These are phyloP conservation scores for Pythium vanterpoolii DNA, from an alignment of 352 stramenopile genomes.

Conservation along the genomic window DNA sequence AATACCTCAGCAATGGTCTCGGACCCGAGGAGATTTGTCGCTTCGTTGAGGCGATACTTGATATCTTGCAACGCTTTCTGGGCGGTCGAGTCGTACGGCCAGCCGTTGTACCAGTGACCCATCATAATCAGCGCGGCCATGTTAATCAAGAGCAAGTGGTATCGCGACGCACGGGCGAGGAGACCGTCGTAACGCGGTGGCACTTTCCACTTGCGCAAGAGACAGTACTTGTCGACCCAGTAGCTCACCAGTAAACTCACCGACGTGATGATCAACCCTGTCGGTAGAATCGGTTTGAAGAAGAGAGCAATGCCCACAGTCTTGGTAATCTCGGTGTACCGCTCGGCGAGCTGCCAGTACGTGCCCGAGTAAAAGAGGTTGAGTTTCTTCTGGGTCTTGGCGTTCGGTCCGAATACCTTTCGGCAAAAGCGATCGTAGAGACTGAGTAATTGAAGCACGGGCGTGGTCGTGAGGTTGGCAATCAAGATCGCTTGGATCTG, in stretches of 20 bases:
- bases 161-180: slow-evolving; percentile 55
- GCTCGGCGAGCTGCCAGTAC: slow-evolving; percentile 63
- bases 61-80: slow-evolving; percentile 29
- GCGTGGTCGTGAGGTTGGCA: slow-evolving; percentile 72
- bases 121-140: slow-evolving; percentile 70
- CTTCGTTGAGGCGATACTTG: slow-evolving; percentile 26
- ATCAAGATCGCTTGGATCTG: slow-evolving; percentile 78
- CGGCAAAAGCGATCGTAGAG: slow-evolving; percentile 46
- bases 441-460: slow-evolving; percentile 58
- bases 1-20: slow-evolving; percentile 32
- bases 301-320: slow-evolving; percentile 63
- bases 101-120: slow-evolving; percentile 78
- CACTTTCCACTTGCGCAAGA: slow-evolving; percentile 73
- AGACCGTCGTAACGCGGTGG: slow-evolving; percentile 58
- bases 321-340: slow-evolving; percentile 69
- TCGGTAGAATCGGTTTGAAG: slow-evolving; percentile 62
- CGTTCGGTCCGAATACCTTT: slow-evolving; percentile 38
- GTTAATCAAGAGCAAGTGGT: slow-evolving; percentile 63
- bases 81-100: slow-evolving; percentile 57
- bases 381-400: slow-evolving; percentile 72
- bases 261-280: slow-evolving; percentile 57
- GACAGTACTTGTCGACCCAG: slow-evolving; percentile 83
- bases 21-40: slow-evolving; percentile 24
- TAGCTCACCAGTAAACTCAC: slow-evolving; percentile 74
- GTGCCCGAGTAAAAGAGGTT: slow-evolving; percentile 74